Evolutionary conservation across 352 stramenopile genomes (phyloP).

Genomic region (Globisporangium lucens): DNA sequence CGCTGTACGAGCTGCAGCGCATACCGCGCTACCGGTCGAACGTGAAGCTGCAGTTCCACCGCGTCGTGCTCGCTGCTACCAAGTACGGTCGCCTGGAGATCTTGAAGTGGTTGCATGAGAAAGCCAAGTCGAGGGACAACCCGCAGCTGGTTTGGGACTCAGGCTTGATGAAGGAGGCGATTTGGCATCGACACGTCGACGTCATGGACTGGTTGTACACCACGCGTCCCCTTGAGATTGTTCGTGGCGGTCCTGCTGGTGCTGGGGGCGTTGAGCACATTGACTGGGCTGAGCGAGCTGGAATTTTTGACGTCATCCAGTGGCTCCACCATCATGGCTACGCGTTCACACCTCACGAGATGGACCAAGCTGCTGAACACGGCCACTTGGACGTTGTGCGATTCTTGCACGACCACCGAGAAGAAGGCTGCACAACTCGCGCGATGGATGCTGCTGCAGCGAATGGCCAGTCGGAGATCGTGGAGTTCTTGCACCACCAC

Average conservation of each 20-base stretch:
- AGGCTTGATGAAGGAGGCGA: slow-evolving; percentile 10
- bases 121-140: neutral
- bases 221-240: neutral
- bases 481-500: slow-evolving; percentile 7
- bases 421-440: slow-evolving; percentile 4
- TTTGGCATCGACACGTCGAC: slow-evolving; percentile 12
- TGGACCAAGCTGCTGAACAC: slow-evolving; percentile 11
- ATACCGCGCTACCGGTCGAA: neutral
- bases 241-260: neutral
- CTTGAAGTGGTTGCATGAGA: slow-evolving; percentile 6
- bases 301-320: neutral
- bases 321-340: slow-evolving; percentile 7
- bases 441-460: slow-evolving; percentile 9
- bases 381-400: slow-evolving; percentile 1
- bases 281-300: slow-evolving; percentile 1
- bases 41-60: slow-evolving; percentile 11
- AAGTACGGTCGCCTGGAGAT: slow-evolving; percentile 10
- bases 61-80: slow-evolving; percentile 6
- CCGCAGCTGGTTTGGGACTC: neutral
- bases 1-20: slow-evolving; percentile 5
- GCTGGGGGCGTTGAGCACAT: slow-evolving; percentile 8
- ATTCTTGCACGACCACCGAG: slow-evolving; percentile 5
- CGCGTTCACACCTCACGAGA: slow-evolving; percentile 4
- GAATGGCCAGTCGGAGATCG: neutral
- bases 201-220: slow-evolving; percentile 5